Base-by-base conservation (phyloP, 1,139 yeast genomes). In the Entelexis paramagnoliae region DNA sequence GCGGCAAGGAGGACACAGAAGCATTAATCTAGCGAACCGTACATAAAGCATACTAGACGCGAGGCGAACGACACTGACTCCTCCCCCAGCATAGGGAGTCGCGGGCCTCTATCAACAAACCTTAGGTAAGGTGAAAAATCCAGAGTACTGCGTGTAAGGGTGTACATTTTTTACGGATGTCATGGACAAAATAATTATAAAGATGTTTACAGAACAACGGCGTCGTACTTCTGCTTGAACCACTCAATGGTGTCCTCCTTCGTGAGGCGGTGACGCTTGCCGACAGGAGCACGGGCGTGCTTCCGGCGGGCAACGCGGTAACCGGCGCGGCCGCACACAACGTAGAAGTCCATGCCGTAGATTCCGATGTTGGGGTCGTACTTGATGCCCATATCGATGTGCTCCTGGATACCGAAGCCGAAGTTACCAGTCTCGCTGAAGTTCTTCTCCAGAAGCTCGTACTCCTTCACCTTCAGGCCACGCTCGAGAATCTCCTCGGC, bases 301-400 rank as follows among this genome's bases (percentile, higher is more conserved):
- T 91, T 91, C 83, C 98, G 91, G 81, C 96, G 91, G 71, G 97
- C 81, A 66, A 91, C 85, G 80, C 98, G 88, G 80, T 81, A 84
- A 79, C 99, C 99, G 71, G 96, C 94, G 80, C 99, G 89, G 74
- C 96, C 96, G 80, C 91, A 79, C 72, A 89, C 96, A 72, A 91
- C 91, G 91, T 88, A 93, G 84, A 91, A 91, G 78, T 91, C 98
- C 99, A 91, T 91, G 82, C 99, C 98, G 91, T 91, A 93, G 75
- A 91, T 91, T 76, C 98, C 98, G 71, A 91, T 93, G 73, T 86
- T 81, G 76, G 99, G 99, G 77, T 93, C 98, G 80, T 91, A 91
- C 81, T 93, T 93, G 85, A 91, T 91, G 82, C 98, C 98, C 76
- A 91, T 83, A 76, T 91, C 99, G 71, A 91, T 91, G 83, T 91